These are phyloP conservation scores for Mentha longifolia DNA, from an alignment of 257 asterid species.

Conservation along the genomic window DNA sequence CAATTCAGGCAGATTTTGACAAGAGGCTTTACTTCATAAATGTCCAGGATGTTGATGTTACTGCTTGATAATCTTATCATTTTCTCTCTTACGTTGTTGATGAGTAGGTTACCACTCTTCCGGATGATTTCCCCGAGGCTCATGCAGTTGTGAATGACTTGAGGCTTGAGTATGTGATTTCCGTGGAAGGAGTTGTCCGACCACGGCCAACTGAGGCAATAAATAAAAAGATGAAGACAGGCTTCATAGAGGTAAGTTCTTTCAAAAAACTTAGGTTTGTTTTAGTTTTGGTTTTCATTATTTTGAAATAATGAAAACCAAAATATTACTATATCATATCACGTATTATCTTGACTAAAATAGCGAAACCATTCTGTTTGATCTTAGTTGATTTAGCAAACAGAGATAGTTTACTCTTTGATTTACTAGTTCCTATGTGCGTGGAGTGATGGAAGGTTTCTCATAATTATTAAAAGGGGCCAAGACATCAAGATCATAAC, in stretches of 20 bases:
- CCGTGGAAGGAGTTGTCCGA: slow-evolving; percentile 88
- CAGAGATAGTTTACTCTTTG: no score
- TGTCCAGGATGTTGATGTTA: neutral
- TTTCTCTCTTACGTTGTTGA: neutral
- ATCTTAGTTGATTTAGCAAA: slow-evolving; percentile 14
- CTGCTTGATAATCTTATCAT: neutral
- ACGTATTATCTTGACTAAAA: neutral
- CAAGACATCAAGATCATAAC: neutral
- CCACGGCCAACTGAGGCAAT: slow-evolving; percentile 77
- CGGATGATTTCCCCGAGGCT: slow-evolving; percentile 91
- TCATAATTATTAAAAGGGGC: neutral
- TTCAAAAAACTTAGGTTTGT: slow-evolving; percentile 3
- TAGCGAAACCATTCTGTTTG: neutral
- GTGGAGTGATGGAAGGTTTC: slow-evolving; percentile 2
- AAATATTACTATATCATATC: no score
- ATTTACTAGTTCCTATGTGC: neutral
- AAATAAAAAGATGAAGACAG: slow-evolving; percentile 91
- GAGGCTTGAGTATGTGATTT: slow-evolving; percentile 90
- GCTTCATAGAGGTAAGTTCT: slow-evolving; percentile 74
- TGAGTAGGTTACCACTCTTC: slow-evolving; percentile 85
- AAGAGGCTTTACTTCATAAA: no score
- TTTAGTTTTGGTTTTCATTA: neutral
- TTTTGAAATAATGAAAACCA: no score
- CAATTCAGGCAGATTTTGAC: slow-evolving; percentile 13
- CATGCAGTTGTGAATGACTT: slow-evolving; percentile 76